Evolutionary conservation across 345 rosid species (phyloP), one percentile per base, ranked within the genome.

Genomic region (Alliaria petiolata): DNA sequence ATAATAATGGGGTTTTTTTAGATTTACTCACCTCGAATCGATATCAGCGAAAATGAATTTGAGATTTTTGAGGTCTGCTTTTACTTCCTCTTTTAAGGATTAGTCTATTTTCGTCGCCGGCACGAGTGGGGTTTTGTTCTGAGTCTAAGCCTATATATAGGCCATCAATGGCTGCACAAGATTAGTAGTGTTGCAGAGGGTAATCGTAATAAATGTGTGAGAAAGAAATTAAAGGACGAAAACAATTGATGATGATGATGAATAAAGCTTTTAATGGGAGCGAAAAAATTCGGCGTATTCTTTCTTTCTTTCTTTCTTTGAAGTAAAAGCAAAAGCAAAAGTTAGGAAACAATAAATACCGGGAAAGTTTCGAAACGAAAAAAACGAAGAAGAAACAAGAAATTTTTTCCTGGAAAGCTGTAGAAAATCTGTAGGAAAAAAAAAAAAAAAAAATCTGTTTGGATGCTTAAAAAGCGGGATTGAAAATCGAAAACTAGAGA

Each of bases 91-190:
- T 42, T 50, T 31, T 0, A 5, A 19, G 65, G 52, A n/a, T 40
- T 7, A 16, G 72, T 50, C 72, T 74, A 74, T 47, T 31, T 33
- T 11, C 1, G 55, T 40, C 54, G 51, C 75, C 79, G 75, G 74
- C 79, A 69, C 79, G 74, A 53, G 74, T 75, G 56, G 69, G 70
- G 69, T 56, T 28, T 35, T n/a, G 52, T 38, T 69, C 66, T 69
- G 79, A 35, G 66, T 36, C 75, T 61, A 75, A 25, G 13, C 59
- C 74, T 75, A 75, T 69, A 54, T 10, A 68, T 36, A 75, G 75
- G 8, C 79, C 74, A 69, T 69, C 74, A 68, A 68, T 61, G 74
- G 57, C 50, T 68, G 62, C 74, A 75, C 13, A 55, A 53, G 26
- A 68, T 54, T 16, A 57, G 34, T 43, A 50, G 55, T 43, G 56